Evolutionary conservation across 306 rosid species (phyloP).

Genomic region (Styphnolobium japonicum): DNA sequence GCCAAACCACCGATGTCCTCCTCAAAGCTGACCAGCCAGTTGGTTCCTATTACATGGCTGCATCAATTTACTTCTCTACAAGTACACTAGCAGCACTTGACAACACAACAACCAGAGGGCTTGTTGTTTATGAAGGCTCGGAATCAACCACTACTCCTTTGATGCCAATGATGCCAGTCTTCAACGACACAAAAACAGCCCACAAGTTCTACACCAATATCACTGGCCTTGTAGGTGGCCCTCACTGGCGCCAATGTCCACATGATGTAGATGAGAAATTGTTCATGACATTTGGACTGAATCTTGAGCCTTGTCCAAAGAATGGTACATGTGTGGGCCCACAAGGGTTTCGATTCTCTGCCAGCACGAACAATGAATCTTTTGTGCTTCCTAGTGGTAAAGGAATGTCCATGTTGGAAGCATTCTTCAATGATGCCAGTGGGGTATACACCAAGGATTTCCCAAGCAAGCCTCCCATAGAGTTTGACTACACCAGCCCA

Average conservation of each 20-base stretch:
- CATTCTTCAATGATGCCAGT: not conserved
- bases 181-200: constrained; percentile 34
- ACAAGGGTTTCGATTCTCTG: not conserved
- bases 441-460: constrained; percentile 45
- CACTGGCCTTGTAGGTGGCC: constrained; percentile 27
- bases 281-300: constrained; percentile 29
- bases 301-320: not conserved
- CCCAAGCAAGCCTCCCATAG: constrained; percentile 28
- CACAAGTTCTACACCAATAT: constrained; percentile 37
- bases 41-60: constrained; percentile 60
- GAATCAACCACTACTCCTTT: not conserved
- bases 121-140: constrained; percentile 30
- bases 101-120: constrained; percentile 31
- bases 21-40: constrained; percentile 30
- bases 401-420: constrained; percentile 43
- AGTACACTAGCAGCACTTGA: too few relatives aligned
- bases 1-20: constrained; percentile 52
- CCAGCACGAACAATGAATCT: constrained; percentile 59
- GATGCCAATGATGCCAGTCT: constrained; percentile 35
- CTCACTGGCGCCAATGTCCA: constrained; percentile 57
- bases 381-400: constrained; percentile 26
- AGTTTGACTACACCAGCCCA: constrained; percentile 33
- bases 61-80: too few relatives aligned
- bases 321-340: constrained; percentile 31
- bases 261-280: constrained; percentile 40